Evolutionary conservation across 2,329 filamentous ascomycete genomes (phyloP), one percentile per base, ranked within the genome.

Genomic region (Ascochyta clinopodiicola): DNA sequence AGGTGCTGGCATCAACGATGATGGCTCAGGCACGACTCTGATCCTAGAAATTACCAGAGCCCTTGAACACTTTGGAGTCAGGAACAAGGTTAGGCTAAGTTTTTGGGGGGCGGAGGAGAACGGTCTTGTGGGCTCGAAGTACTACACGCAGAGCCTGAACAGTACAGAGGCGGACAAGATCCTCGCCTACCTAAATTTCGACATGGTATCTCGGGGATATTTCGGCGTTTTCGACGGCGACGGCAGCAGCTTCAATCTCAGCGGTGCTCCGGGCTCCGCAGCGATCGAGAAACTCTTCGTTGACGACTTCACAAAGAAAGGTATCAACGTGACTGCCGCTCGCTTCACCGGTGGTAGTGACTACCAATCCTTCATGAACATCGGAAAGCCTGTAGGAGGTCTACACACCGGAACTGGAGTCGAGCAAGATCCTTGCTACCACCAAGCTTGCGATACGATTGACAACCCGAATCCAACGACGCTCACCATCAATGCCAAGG

Each of bases 1-100:
- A 8, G 76, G 75, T 9, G 75, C 76, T 4, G 76, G 76, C 19
- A 78, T 78, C 65, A 78, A 78, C 60, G 76, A 78, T 45, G 75
- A 78, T 53, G 76, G 76, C 10, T 75, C 70, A 8, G 76, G 76
- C 13, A 71, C 69, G 13, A 71, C 70, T 6, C 60, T 75, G 7
- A 69, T 78, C 27, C 67, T 78, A 10, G 74, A 77, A 44, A 61
- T 77, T 42, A 74, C 71, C 24, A 71, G 66, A 3, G 69, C 73
- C 2, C 69, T 77, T 19, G 68, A 75, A 40, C 72, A 73, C 8
- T 78, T 71, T 60, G 67, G 60, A 22, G 69, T 74, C 53, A 75
- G 68, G 57, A 78, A 78, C 63, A 75, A 75, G 43, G 75, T 78
- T 40, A 73, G 75, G 39, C 76, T 78, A 48, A 72, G 63, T 2